Percentiles rank a stretch among this genome's conserved stretches.
phyloP scores from a whole-genome alignment of 2,329 filamentous ascomycete genomes.

The Phoma herbarum region DNA sequence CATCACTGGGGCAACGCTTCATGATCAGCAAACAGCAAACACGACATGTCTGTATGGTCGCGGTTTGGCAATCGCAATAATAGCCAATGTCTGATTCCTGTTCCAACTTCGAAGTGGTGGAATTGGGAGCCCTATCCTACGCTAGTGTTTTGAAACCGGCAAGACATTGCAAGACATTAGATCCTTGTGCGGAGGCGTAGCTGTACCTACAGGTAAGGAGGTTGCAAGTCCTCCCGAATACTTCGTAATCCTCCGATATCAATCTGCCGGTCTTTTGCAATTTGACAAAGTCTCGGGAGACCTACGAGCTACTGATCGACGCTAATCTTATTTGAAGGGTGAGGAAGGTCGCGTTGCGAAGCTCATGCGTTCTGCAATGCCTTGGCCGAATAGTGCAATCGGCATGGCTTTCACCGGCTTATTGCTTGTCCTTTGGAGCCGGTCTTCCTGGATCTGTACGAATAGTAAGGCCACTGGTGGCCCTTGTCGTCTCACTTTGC shows the following conservation, averaged over 20 bases:
- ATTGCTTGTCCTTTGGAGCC: background rate
- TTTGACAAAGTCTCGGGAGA: background rate
- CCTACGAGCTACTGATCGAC: background rate
- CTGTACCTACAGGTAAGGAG: too few relatives aligned
- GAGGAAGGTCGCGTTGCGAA: background rate
- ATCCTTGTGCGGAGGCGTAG: background rate
- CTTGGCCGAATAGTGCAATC: background rate
- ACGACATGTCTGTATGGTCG: background rate
- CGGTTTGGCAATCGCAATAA: background rate
- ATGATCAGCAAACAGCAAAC: constrained; percentile 28
- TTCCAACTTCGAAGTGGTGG: background rate
- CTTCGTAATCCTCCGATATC: background rate
- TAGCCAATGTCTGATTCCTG: background rate
- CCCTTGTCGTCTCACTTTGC: background rate
- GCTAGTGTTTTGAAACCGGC: background rate
- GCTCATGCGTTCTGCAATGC: background rate
- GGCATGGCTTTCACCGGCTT: background rate
- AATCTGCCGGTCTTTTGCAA: background rate
- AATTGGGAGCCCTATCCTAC: too few relatives aligned
- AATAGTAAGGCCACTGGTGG: constrained; percentile 1
- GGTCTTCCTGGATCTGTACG: background rate
- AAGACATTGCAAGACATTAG: background rate
- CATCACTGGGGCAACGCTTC: constrained; percentile 29
- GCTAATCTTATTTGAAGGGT: background rate
- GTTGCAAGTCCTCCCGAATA: background rate